Conservation (phyloP, 2,329 filamentous ascomycete genomes). For the Cladosporium oxysporum region DNA sequence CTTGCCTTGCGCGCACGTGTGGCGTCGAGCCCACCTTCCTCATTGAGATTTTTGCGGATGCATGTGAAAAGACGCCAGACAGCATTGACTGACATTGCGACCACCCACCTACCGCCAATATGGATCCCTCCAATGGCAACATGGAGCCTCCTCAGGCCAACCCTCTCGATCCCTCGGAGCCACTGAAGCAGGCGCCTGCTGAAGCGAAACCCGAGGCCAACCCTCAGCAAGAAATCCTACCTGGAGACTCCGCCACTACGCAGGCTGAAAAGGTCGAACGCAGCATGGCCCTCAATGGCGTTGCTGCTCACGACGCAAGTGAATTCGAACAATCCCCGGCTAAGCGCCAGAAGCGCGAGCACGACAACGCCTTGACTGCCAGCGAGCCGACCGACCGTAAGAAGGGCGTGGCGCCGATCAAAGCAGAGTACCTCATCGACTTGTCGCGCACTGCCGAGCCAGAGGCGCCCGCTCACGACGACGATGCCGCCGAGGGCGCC, state of each 20-base stretch:
- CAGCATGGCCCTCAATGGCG: conserved; percentile 29
- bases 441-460: conserved; percentile 23
- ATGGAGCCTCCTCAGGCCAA: conserved; percentile 23
- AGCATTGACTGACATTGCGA: not conserved
- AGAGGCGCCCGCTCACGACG: conserved; percentile 31
- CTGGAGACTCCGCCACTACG: conserved; percentile 42
- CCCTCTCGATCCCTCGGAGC: conserved; percentile 29
- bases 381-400: conserved; percentile 35
- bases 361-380: conserved; percentile 27
- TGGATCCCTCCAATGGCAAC: not conserved
- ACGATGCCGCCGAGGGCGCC: conserved; percentile 47
- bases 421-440: conserved; percentile 62
- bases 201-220: conserved; percentile 30
- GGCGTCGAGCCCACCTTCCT: conserved; percentile 6
- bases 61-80: not conserved
- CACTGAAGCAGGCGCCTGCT: conserved; percentile 28
- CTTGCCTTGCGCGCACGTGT: not conserved
- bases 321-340: conserved; percentile 39
- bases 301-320: conserved; percentile 23
- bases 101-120: not conserved
- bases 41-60: conserved; percentile 8
- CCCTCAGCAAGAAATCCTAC: conserved; percentile 38
- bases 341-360: conserved; percentile 43
- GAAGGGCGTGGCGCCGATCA: conserved; percentile 69
- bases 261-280: conserved; percentile 44